A percentile compares a stretch with the other conserved stretches of the same genome.
These are phyloP conservation scores for Inga leiocalycina DNA, from an alignment of 306 rosid genomes.

Conservation along the genomic window DNA sequence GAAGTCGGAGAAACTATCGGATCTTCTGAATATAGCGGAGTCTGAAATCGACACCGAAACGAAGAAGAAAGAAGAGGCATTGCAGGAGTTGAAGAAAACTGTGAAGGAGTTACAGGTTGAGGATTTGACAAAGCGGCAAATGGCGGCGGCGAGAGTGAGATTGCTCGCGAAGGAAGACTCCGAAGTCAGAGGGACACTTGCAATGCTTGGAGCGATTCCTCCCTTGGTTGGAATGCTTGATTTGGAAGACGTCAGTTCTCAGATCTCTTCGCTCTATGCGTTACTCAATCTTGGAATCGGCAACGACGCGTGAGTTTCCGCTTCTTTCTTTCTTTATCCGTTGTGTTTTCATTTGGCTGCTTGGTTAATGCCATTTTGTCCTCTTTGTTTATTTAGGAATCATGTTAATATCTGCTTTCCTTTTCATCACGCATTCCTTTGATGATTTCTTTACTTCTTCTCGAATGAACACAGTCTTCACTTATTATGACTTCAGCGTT, in stretches of 20 bases:
- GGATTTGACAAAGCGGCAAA: conserved; percentile 46
- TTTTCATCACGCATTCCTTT: background rate
- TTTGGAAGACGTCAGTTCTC: conserved; percentile 58
- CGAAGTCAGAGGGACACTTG: conserved; percentile 71
- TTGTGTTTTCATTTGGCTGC: background rate
- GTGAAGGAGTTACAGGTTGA: conserved; percentile 67
- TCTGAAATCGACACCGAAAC: conserved; percentile 48
- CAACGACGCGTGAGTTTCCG: conserved; percentile 74
- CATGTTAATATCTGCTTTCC: background rate
- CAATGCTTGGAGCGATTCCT: conserved; percentile 93
- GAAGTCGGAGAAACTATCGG: conserved; percentile 77
- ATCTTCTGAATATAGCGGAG: conserved; percentile 73
- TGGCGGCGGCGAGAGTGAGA: conserved; percentile 72
- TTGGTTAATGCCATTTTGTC: background rate
- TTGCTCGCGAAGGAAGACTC: conserved; percentile 70
- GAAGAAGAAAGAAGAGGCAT: conserved; percentile 61
- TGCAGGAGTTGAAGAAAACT: conserved; percentile 64
- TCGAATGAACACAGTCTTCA: background rate
- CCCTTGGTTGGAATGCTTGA: conserved; percentile 91
- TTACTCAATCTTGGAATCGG: conserved; percentile 96
- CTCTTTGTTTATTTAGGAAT: background rate
- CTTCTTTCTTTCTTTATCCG: background rate
- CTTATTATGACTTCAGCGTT: background rate
- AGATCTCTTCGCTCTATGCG: conserved; percentile 89
- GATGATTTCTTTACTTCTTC: background rate